A percentile compares a stretch with the other conserved stretches of the same genome.
Evolutionary conservation across 1,284 basidiomycete genomes (phyloP).

Genomic region (Ustilago tritici): DNA sequence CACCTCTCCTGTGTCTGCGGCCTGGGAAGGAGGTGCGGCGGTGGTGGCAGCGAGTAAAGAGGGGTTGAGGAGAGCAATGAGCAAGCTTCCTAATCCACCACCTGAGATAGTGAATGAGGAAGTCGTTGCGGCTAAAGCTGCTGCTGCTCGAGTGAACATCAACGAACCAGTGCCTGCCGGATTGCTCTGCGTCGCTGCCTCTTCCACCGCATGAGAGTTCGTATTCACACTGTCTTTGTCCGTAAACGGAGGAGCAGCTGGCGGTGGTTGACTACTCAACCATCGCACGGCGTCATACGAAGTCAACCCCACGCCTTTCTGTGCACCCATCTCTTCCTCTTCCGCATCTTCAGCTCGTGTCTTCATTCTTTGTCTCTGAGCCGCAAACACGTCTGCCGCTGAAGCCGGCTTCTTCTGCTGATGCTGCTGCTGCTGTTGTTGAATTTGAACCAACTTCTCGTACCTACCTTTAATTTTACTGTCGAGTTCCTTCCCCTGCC

Average conservation of each 20-base stretch:
- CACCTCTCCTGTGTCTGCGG: neutral
- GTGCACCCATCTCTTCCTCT: neutral
- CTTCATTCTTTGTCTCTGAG: neutral
- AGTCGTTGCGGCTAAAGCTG: conserved; percentile 13
- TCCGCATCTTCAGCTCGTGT: conserved; percentile 7
- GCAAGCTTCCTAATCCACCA: conserved; percentile 21
- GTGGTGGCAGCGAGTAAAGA: neutral
- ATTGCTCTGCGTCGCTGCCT: neutral
- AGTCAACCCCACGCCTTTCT: conserved; percentile 15
- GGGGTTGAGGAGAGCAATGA: conserved; percentile 18
- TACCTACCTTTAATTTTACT: conserved; percentile 36
- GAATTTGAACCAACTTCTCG: conserved; percentile 36
- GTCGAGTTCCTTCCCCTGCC: conserved; percentile 8
- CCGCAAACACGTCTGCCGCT: conserved; percentile 3
- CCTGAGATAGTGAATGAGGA: conserved; percentile 3
- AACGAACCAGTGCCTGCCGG: neutral
- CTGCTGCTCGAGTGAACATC: conserved; percentile 21
- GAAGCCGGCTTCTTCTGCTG: conserved; percentile 10
- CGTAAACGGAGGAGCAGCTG: conserved; percentile 4
- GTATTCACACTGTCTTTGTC: neutral
- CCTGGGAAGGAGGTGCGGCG: neutral
- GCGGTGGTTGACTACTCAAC: conserved; percentile 13
- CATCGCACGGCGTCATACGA: conserved; percentile 29
- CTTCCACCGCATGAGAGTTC: neutral
- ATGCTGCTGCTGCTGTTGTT: conserved; percentile 26